These are phyloP conservation scores for Micractinium sp. DNA, from an alignment of 139 green algal species.

Conservation along the genomic window DNA sequence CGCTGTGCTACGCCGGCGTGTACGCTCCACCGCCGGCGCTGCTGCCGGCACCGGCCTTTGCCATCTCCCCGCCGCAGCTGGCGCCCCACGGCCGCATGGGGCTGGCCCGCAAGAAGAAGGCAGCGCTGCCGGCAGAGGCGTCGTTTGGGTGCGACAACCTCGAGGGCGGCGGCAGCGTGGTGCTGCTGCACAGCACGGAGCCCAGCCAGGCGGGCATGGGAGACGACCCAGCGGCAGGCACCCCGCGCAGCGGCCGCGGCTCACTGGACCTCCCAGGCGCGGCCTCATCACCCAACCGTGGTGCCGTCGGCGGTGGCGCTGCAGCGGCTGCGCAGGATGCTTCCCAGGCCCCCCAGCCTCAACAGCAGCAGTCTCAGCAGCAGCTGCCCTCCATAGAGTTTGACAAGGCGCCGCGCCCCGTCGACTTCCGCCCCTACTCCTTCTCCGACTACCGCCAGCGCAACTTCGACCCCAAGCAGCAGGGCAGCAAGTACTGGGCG, in stretches of 20 bases:
- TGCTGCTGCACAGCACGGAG: background rate
- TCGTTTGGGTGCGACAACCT: conserved; percentile 4
- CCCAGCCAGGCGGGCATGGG: background rate
- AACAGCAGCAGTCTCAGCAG: background rate
- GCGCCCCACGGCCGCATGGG: background rate
- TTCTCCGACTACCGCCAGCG: conserved; percentile 43
- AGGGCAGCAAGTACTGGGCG: conserved; percentile 66
- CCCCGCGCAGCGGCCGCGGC: background rate
- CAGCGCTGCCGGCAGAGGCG: conserved; percentile 10
- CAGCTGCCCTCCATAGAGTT: conserved; percentile 26
- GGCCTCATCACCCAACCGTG: no score
- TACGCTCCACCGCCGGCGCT: background rate
- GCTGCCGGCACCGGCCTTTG: background rate
- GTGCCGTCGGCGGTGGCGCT: background rate
- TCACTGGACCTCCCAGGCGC: background rate
- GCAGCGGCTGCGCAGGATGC: background rate
- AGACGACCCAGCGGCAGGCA: background rate
- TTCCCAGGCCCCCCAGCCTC: background rate
- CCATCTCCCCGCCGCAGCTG: background rate
- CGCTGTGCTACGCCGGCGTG: background rate
- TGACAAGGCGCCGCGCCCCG: conserved; percentile 36
- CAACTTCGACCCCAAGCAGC: conserved; percentile 69
- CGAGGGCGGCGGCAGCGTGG: background rate
- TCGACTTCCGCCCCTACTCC: conserved; percentile 46
- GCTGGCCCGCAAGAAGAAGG: conserved; percentile 25